phyloP scores from a whole-genome alignment of 768 basidiomycete genomes.

The Trametes gibbosa region DNA sequence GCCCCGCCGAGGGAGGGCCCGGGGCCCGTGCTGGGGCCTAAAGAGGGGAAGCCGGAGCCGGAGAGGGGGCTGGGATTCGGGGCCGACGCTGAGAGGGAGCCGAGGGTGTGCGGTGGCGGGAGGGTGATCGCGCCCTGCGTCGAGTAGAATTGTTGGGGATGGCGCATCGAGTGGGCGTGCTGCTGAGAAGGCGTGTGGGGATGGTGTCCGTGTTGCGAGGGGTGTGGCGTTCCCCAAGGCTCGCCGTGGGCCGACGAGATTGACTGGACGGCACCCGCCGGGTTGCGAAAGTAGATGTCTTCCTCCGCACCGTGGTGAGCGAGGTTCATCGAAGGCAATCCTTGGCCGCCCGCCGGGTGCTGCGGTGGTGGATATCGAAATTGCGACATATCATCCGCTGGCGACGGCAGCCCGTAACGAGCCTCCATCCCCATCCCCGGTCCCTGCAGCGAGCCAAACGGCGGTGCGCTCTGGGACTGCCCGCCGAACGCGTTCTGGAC shows the following conservation, averaged over 20 bases:
- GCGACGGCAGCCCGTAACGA: constrained; percentile 15
- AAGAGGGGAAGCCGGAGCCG: constrained; percentile 3
- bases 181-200: constrained; percentile 2
- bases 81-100: constrained; percentile 19
- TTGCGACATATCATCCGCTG: constrained; percentile 11
- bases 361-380: constrained; percentile 7
- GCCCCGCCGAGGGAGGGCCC: background rate
- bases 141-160: constrained; percentile 11
- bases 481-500: no score
- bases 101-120: constrained; percentile 16
- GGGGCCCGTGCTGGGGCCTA: constrained; percentile 2
- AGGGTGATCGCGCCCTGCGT: constrained; percentile 9
- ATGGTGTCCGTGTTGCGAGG: constrained; percentile 1
- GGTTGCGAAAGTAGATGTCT: constrained; percentile 19
- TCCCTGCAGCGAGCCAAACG: constrained; percentile 8
- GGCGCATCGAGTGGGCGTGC: no score
- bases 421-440: constrained; percentile 17
- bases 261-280: background rate
- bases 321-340: constrained; percentile 7
- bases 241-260: constrained; percentile 3
- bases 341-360: constrained; percentile 1
- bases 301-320: constrained; percentile 15
- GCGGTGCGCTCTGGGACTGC: constrained; percentile 7
- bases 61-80: constrained; percentile 18
- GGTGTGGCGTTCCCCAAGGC: constrained; percentile 7